Percentiles rank a stretch among this genome's conserved stretches.
These are phyloP conservation scores for Epichloe brachyelytri DNA, from an alignment of 2,329 filamentous ascomycete genomes.

Conservation along the genomic window DNA sequence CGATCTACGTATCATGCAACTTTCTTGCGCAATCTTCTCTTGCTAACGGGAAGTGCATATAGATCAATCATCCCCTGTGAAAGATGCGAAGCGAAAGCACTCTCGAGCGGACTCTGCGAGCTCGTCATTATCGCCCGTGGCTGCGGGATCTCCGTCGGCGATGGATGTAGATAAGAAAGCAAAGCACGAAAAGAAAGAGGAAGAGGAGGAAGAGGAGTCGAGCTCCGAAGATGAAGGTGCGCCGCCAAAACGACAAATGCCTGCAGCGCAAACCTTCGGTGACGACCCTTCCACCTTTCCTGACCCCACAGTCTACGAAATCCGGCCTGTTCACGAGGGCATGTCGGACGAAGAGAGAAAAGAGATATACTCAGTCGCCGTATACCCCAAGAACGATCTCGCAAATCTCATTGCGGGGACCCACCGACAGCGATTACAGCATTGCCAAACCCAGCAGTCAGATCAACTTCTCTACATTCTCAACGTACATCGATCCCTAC, in stretches of 20 bases:
- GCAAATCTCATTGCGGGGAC: constrained; percentile 70
- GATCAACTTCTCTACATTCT: constrained; percentile 86
- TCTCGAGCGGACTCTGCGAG: constrained; percentile 43
- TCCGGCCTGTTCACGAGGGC: constrained; percentile 56
- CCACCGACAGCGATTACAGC: constrained; percentile 90
- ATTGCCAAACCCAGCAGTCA: constrained; percentile 88
- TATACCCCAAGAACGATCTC: constrained; percentile 71
- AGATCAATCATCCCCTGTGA: constrained; percentile 42
- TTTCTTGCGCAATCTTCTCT: not conserved
- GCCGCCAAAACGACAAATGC: constrained; percentile 49
- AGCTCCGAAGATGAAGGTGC: constrained; percentile 48
- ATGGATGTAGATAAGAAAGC: constrained; percentile 48
- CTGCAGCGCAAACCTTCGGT: constrained; percentile 79
- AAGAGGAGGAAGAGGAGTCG: constrained; percentile 30
- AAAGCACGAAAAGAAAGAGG: constrained; percentile 24
- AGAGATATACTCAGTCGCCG: constrained; percentile 75
- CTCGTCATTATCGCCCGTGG: constrained; percentile 47
- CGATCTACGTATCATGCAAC: not conserved
- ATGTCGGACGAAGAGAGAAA: constrained; percentile 81
- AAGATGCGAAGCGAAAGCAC: constrained; percentile 40
- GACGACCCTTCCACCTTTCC: constrained; percentile 82
- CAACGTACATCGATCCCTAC: constrained; percentile 83
- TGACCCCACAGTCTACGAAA: constrained; percentile 91
- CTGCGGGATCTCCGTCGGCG: constrained; percentile 34
- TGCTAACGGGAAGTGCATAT: constrained; percentile 2